Percentiles rank a stretch among this genome's conserved stretches.
Evolutionary conservation across 1,139 yeast genomes (phyloP).

Genomic region (Wickerhamomyces sp.): DNA sequence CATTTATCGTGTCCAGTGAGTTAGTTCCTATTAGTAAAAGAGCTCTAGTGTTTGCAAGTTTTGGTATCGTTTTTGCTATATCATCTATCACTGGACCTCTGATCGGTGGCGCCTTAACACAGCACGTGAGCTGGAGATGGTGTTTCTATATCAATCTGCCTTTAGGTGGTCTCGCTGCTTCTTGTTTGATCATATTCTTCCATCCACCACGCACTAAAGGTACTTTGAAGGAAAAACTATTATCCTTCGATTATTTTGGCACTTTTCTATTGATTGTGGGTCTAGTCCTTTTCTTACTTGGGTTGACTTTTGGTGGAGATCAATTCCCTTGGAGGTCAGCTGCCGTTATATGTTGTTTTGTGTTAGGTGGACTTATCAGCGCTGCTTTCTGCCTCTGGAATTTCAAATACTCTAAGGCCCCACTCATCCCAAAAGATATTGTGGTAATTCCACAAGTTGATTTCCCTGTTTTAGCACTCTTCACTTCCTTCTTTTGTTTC

Average conservation of each 20-base stretch:
- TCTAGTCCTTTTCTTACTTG: slow-evolving; percentile 42
- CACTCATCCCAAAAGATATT: slow-evolving; percentile 43
- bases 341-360: slow-evolving; percentile 49
- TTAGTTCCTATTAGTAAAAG: slow-evolving; percentile 56
- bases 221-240: slow-evolving; percentile 36
- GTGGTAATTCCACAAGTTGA: slow-evolving; percentile 21
- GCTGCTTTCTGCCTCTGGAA: slow-evolving; percentile 44
- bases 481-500: slow-evolving; percentile 41
- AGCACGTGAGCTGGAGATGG: slow-evolving; percentile 72
- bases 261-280: slow-evolving; percentile 39
- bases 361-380: slow-evolving; percentile 46
- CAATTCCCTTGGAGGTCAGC: slow-evolving; percentile 49
- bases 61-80: slow-evolving; percentile 51
- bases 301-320: slow-evolving; percentile 49
- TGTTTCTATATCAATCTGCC: slow-evolving; percentile 72
- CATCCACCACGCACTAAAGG: slow-evolving; percentile 51
- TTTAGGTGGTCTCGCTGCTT: slow-evolving; percentile 54
- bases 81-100: slow-evolving; percentile 64
- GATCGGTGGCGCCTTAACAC: slow-evolving; percentile 63
- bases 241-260: slow-evolving; percentile 45
- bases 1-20: slow-evolving; percentile 56
- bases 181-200: slow-evolving; percentile 43
- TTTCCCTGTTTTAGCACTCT: slow-evolving; percentile 35
- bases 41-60: slow-evolving; percentile 44
- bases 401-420: slow-evolving; percentile 40